phyloP scores from a whole-genome alignment of 148 eudicot species.

The Vaccinium corymbosum region DNA sequence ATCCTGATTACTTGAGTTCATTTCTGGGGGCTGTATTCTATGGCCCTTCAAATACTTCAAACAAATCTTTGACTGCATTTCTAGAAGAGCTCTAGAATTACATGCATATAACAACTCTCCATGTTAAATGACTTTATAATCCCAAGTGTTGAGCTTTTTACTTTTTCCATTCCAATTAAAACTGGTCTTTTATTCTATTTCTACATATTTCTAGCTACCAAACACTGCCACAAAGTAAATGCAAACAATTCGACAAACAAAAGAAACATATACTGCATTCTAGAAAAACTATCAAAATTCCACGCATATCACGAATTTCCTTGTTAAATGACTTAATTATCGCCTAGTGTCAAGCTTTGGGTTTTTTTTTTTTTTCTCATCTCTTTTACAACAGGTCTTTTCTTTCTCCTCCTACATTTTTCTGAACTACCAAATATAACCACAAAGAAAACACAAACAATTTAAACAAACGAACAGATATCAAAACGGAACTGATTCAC shows the following conservation, averaged over 20 bases:
- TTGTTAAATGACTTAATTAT: no score
- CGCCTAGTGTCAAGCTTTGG: background rate
- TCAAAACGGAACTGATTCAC: background rate
- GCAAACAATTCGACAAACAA: no score
- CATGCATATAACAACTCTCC: background rate
- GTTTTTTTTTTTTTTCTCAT: no score
- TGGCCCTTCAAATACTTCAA: background rate
- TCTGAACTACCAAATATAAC: background rate
- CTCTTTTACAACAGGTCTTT: no score
- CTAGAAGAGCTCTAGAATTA: background rate
- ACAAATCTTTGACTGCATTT: background rate
- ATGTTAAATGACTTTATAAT: no score
- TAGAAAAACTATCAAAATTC: background rate
- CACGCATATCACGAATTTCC: background rate
- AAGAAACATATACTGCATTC: no score
- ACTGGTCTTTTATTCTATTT: background rate
- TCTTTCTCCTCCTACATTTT: no score
- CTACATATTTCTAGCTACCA: no score
- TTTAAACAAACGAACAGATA: background rate
- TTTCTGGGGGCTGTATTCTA: background rate
- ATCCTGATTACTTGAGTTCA: background rate
- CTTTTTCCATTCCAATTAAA: background rate
- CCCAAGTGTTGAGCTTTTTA: background rate
- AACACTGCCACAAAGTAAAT: no score
- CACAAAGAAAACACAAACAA: background rate